These are phyloP conservation scores for Myriosclerotinia scirpicola DNA, from an alignment of 2,329 filamentous ascomycete genomes.

Conservation along the genomic window DNA sequence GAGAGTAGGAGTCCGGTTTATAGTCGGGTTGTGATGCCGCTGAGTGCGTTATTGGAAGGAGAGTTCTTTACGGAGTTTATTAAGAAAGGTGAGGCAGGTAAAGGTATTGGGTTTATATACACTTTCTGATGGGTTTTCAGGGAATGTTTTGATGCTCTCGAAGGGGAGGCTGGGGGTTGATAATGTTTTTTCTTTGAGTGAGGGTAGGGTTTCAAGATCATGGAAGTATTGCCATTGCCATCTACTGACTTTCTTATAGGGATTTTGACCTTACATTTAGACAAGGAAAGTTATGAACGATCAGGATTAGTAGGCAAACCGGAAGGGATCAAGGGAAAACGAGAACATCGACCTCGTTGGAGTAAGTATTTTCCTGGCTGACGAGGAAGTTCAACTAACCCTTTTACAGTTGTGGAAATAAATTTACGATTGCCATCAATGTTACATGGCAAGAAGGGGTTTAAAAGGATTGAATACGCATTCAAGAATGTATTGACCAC, in stretches of 20 bases:
- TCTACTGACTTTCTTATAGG: slow-evolving; percentile 48
- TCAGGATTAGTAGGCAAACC: slow-evolving; percentile 76
- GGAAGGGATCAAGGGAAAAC: slow-evolving; percentile 56
- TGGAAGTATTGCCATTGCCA: too few relatives aligned
- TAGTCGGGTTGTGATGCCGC: slow-evolving; percentile 68
- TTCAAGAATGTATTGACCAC: slow-evolving; percentile 68
- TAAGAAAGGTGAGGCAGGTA: slow-evolving; percentile 51
- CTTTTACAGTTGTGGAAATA: slow-evolving; percentile 64
- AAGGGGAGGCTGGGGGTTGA: slow-evolving; percentile 70
- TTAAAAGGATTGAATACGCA: slow-evolving; percentile 39
- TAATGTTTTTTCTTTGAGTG: slow-evolving; percentile 67
- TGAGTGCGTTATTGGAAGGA: slow-evolving; percentile 69
- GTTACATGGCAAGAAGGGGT: slow-evolving; percentile 51
- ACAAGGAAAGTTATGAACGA: slow-evolving; percentile 78
- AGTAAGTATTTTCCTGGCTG: slow-evolving; percentile 49
- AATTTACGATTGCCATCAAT: slow-evolving; percentile 75
- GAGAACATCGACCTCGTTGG: slow-evolving; percentile 68
- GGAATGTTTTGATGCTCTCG: slow-evolving; percentile 80
- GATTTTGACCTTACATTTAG: slow-evolving; percentile 71
- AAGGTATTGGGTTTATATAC: neutral
- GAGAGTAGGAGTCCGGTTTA: slow-evolving; percentile 51
- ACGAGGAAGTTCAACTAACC: slow-evolving; percentile 36
- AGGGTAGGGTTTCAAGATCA: slow-evolving; percentile 52
- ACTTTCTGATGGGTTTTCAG: slow-evolving; percentile 45
- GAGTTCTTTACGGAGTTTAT: slow-evolving; percentile 84